Base-by-base conservation (phyloP, 352 stramenopile genomes). In the Globisporangium sylvaticum region DNA sequence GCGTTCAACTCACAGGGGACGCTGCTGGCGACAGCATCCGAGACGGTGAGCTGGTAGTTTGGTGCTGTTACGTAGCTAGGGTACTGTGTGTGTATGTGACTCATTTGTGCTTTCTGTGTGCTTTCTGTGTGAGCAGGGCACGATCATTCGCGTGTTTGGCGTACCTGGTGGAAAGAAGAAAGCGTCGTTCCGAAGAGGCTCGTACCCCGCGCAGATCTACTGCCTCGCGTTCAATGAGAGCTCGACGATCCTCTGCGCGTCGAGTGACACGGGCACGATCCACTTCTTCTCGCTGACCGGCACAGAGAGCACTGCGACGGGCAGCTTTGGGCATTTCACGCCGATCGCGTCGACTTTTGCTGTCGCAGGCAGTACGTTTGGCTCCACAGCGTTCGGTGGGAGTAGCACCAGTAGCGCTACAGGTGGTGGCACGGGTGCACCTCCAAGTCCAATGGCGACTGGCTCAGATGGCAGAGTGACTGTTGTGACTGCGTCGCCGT, bases 91-190 rank as follows among this genome's bases (percentile, higher is more conserved):
- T 61, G 58, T 22, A 22, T 37, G 7, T 24, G 20, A 18, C 24
- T 57, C 14, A 34, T 25, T 29, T 29, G 42, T 61, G 14, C 1
- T 14, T 31, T 58, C 10, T n/a, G n/a, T n/a, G n/a, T n/a, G n/a
- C n/a, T n/a, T n/a, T 24, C 5, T 31, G 37, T 18, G 22, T 56
- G 18, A 29, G 14, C 34, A 98, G 79, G 97, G 97, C 18, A 99
- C 97, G 6, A 79, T 99, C 46, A 96, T 99, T 69, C 88, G 97
- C n/a, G 89, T 99, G 24, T 99, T 98, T 79, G 86, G 97, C 59
- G 97, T 98, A 7, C 84, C 91, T 55, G 96, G 83, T 1, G 95
- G 96, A 10, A 88, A 87, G 66, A 91, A 97, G 66, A 76, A 95
- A 37, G 88, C 90, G 32, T 96, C 98, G 57, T 98, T 99, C 65